Conservation (phyloP, 2,329 filamentous ascomycete genomes). For the Dryadomyces quercivorus region DNA sequence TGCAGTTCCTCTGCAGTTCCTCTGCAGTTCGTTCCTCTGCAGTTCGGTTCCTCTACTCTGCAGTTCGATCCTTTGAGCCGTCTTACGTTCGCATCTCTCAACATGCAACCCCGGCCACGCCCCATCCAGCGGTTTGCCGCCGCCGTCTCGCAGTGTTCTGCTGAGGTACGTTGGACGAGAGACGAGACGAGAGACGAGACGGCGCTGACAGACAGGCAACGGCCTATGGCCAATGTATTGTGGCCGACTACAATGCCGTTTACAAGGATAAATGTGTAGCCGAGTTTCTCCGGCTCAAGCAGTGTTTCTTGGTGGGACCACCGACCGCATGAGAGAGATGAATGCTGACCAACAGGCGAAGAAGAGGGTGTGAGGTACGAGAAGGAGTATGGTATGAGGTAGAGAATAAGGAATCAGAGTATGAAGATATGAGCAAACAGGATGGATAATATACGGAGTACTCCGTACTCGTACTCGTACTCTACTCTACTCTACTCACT, state of each 20-base stretch:
- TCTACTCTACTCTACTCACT: no score
- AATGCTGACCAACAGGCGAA: not conserved
- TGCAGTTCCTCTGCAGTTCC: no score
- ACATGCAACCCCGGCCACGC: slow-evolving; percentile 22
- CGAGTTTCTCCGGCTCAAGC: slow-evolving; percentile 75
- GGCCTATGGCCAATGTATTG: slow-evolving; percentile 81
- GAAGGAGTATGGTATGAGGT: no score
- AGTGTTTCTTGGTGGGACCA: slow-evolving; percentile 69
- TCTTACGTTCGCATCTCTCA: not conserved
- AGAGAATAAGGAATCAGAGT: no score
- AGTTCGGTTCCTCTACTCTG: no score
- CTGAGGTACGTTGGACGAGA: slow-evolving; percentile 29
- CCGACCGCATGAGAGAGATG: not conserved
- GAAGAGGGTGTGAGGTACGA: no score
- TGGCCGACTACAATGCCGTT: slow-evolving; percentile 79
- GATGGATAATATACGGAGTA: no score
- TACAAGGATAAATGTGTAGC: slow-evolving; percentile 81
- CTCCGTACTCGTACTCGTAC: no score
- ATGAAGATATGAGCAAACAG: no score
- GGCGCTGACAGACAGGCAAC: slow-evolving; percentile 46
- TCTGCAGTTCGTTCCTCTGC: no score
- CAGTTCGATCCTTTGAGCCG: no score
- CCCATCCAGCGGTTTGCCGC: slow-evolving; percentile 44
- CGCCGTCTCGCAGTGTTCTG: slow-evolving; percentile 42
- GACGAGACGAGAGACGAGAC: not conserved